Conservation (phyloP, 148 eudicot species). For the Nyssa sinensis region DNA sequence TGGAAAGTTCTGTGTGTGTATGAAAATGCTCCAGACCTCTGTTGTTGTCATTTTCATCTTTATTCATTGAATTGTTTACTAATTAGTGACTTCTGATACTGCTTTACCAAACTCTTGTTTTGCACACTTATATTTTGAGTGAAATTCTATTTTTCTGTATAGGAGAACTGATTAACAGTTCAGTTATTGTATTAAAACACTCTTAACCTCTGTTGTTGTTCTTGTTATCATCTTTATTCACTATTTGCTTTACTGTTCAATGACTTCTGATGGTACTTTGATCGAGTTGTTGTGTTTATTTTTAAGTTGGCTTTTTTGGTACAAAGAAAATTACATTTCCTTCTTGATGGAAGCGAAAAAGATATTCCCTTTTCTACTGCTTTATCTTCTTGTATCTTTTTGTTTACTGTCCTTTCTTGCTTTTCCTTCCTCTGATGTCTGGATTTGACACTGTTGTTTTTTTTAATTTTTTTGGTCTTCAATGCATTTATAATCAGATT, state of each 20-base stretch:
- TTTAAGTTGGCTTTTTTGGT: neutral
- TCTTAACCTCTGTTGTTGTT: neutral
- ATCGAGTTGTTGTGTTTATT: neutral
- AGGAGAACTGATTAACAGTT: neutral
- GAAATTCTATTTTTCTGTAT: neutral
- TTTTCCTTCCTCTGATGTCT: neutral
- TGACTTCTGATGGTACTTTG: neutral
- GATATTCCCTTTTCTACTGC: neutral
- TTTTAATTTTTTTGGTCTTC: neutral
- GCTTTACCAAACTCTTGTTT: neutral
- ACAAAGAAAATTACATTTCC: neutral
- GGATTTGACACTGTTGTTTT: neutral
- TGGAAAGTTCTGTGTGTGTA: too few relatives aligned
- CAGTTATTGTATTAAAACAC: neutral
- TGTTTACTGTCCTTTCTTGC: neutral
- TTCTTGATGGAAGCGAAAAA: neutral
- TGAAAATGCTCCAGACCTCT: too few relatives aligned
- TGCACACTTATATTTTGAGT: neutral
- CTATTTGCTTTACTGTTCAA: neutral
- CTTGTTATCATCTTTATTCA: neutral
- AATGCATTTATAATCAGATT: neutral
- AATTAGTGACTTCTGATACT: neutral
- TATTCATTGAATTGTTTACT: too few relatives aligned
- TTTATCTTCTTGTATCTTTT: neutral
- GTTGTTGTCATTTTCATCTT: too few relatives aligned